Evolutionary conservation across 345 rosid genomes (phyloP), one percentile per base, ranked within the genome.

Genomic region (Sonneratia alba): DNA sequence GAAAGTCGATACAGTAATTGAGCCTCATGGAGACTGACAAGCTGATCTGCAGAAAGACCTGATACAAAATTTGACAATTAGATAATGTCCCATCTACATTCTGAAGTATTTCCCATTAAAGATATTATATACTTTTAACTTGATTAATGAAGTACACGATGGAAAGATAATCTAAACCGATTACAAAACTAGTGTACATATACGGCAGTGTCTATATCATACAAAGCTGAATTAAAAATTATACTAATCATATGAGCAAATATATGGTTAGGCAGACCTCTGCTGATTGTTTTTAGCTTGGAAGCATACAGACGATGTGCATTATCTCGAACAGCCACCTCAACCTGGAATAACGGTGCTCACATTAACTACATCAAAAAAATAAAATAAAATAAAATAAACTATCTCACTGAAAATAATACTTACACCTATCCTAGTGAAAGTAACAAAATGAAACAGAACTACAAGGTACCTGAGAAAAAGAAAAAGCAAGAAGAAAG

Each of bases 321-420:
- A 80, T 92, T 96, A 71, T 96, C 99, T 72, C 99, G 99, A 67
- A 96, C 76, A 61, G 99, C 96, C 80, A 96, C 86, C 87, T 91
- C 97, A 80, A 96, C 93, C 99, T 96, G 78, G 40, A 51, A 57
- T 40, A 37, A 64, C 36, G 45, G 45, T 36, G 56, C 24, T 7
- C 21, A 67, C 9, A 40, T 67, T 67, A 67, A 27, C 32, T 27
- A 27, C 32, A 27, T 27, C 48, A 37, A 45, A 0, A 68, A 68
- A 45, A 68, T 42, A 43, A 68, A 24, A 66, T 38, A 42, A 38
- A 45, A 7, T 19, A 18, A 67, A 42, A 40, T 40, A 47, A 47
- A 13, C 51, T 4, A 47, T 13, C 15, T 8, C 14, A 47, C 3
- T 47, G 11, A 47, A 47, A 27, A 27, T 27, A 27, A 27, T 27